Evolutionary conservation across 768 basidiomycete species (phyloP), one percentile per base, ranked within the genome.

Genomic region (Dendrothele bispora): DNA sequence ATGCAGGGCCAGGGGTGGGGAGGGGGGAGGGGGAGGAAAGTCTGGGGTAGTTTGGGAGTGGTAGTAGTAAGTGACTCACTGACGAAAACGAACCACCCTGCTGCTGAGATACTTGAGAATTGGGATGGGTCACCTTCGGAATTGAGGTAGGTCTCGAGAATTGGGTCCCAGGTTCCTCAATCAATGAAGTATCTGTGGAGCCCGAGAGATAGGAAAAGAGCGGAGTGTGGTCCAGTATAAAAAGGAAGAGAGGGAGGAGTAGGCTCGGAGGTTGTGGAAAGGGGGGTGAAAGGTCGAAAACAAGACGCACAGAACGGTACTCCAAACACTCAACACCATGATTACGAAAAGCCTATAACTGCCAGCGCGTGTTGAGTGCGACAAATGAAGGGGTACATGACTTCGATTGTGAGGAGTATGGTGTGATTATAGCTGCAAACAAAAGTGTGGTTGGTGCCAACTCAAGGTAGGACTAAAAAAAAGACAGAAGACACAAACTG

Each of bases 161-260:
- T 77, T 6, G 81, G 80, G 52, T 95, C 92, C 93, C 93, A 97
- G 2, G 85, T 85, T 1, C 93, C 93, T 17, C 93, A 74, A 66
- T 97, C 93, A 2, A 86, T 85, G 58, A 95, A 95, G 60, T 94
- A 95, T 52, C 88, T n/a, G n/a, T n/a, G n/a, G n/a, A n/a, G n/a
- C n/a, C n/a, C n/a, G n/a, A n/a, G n/a, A n/a, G n/a, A n/a, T n/a
- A n/a, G n/a, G n/a, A n/a, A n/a, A n/a, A n/a, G n/a, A n/a, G n/a
- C n/a, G n/a, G n/a, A n/a, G n/a, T n/a, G n/a, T n/a, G n/a, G n/a
- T 88, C 7, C 0, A 22, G 37, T 5, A 42, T 39, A 10, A 29
- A 26, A n/a, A n/a, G n/a, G n/a, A n/a, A n/a, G n/a, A n/a, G n/a
- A n/a, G n/a, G n/a, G n/a, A n/a, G n/a, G n/a, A n/a, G n/a, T n/a